A percentile compares a stretch with the other conserved stretches of the same genome.
Evolutionary conservation across 1,139 yeast genomes (phyloP).

Genomic region (Nakaseomyces kungkrabaensis): DNA sequence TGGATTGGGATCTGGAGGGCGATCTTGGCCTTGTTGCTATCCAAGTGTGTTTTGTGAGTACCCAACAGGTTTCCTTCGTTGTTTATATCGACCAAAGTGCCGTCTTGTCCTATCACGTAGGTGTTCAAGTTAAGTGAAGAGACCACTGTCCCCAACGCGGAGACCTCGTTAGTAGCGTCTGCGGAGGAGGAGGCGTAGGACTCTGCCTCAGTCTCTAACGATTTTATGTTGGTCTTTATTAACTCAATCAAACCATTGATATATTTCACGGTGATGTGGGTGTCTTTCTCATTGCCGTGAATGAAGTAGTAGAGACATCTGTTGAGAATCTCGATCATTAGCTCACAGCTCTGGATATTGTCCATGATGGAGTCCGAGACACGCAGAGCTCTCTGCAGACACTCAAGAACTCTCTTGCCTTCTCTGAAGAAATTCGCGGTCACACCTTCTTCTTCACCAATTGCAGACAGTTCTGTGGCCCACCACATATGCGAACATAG

Average conservation of each 20-base stretch:
- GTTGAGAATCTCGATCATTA: conserved; percentile 83
- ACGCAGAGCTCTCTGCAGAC: conserved; percentile 65
- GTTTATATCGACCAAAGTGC: conserved; percentile 16
- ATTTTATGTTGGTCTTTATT: conserved; percentile 64
- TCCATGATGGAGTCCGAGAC: conserved; percentile 86
- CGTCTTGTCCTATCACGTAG: conserved; percentile 20
- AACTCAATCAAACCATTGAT: conserved; percentile 81
- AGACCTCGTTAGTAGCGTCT: neutral
- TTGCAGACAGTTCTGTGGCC: conserved; percentile 55
- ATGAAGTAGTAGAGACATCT: conserved; percentile 76
- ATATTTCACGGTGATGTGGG: conserved; percentile 60
- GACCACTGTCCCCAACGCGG: neutral
- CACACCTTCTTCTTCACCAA: conserved; percentile 40
- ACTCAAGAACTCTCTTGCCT: conserved; percentile 55
- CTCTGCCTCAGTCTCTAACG: conserved; percentile 34
- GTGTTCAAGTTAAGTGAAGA: neutral
- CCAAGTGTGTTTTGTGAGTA: neutral
- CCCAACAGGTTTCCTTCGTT: neutral
- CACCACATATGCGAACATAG: conserved; percentile 90
- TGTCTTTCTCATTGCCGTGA: conserved; percentile 67
- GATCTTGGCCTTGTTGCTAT: conserved; percentile 2
- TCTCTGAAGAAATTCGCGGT: conserved; percentile 32
- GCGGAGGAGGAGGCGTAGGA: neutral
- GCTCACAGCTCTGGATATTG: conserved; percentile 48
- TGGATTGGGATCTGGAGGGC: conserved; percentile 11